A percentile compares a stretch with the other conserved stretches of the same genome.
phyloP scores from a whole-genome alignment of 257 asterid genomes.

The Solanum ossicruentum region DNA sequence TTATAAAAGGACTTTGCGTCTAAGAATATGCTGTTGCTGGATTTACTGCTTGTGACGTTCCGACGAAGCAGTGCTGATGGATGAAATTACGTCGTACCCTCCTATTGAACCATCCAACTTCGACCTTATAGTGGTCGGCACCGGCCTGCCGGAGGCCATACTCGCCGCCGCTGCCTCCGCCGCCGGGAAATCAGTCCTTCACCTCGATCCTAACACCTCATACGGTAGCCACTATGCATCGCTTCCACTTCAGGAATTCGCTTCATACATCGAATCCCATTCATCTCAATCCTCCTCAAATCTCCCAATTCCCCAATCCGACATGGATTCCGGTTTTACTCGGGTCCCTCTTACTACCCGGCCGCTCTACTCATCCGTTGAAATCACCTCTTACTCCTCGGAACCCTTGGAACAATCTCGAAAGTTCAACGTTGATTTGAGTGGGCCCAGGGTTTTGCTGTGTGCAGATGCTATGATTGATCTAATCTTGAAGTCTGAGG shows the following conservation, averaged over 20 bases:
- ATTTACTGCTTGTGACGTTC: not conserved
- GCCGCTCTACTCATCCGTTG: constrained; percentile 44
- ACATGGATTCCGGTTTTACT: constrained; percentile 4
- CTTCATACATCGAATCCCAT: constrained; percentile 29
- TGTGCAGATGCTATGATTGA: constrained; percentile 64
- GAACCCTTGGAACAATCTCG: constrained; percentile 38
- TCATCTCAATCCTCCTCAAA: not conserved
- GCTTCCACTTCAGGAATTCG: constrained; percentile 37
- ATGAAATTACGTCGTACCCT: constrained; percentile 40
- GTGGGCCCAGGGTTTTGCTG: constrained; percentile 63
- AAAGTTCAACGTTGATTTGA: constrained; percentile 51
- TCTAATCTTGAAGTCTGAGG: constrained; percentile 50
- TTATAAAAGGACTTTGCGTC: not conserved
- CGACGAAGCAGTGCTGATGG: constrained; percentile 18
- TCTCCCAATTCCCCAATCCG: constrained; percentile 2
- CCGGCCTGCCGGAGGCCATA: constrained; percentile 78
- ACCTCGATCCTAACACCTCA: constrained; percentile 63
- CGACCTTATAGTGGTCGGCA: constrained; percentile 74
- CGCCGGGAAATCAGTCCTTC: constrained; percentile 72
- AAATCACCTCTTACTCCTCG: constrained; percentile 30
- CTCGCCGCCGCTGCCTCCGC: constrained; percentile 71
- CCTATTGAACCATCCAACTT: constrained; percentile 64
- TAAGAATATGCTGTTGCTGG: not conserved
- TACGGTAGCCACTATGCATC: constrained; percentile 31
- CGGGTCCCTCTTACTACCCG: constrained; percentile 27